Base-by-base conservation (phyloP, 305 asterid genomes). In the Stenogyne calaminthoides region DNA sequence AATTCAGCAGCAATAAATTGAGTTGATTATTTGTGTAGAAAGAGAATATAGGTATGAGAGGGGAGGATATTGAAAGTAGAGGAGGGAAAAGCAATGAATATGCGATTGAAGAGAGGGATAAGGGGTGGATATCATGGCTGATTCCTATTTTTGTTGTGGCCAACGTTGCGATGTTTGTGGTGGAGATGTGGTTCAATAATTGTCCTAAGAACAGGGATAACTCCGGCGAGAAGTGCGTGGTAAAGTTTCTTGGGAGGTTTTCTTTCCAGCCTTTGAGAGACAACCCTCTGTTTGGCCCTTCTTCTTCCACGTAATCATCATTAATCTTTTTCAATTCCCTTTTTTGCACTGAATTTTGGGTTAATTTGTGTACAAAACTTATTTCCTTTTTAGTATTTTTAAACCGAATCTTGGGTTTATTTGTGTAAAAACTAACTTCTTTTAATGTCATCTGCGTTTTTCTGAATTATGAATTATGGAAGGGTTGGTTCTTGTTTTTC, bases 201-300 rank as follows among this genome's bases (percentile, higher is more conserved):
- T 91, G 98, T 37, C 89, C 97, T 0, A 87, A 82, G 70, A 87
- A 80, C 51, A 40, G 73, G 20, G 40, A 40, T 27, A 69, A 70
- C 70, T 68, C 14, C 9, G 46, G 18, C 18, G 74, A 75, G 29
- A 87, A 69, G 80, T 94, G 98, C 58, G 88, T 86, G 7, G 91
- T 84, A 0, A 80, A 84, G 81, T 89, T 89, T 76, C 89, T 91
- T 3, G 90, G 95, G 59, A 77, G 97, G 77, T 82, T 91, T 51
- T 88, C 98, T 36, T 93, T 89, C 64, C 96, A 93, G 88, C 97
- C 97, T 4, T 46, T 86, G 47, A 69, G 81, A 32, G 91, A 93
- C 76, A 93, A 93, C 82, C 98, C 98, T 22, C 72, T 88, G 34
- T 77, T 93, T 15, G 98, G 98, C 1, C 97, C 98, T 78, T 88